A percentile compares a stretch with the other conserved stretches of the same genome.
Evolutionary conservation across 352 stramenopile genomes (phyloP).

Genomic region (Pythium aquatile): DNA sequence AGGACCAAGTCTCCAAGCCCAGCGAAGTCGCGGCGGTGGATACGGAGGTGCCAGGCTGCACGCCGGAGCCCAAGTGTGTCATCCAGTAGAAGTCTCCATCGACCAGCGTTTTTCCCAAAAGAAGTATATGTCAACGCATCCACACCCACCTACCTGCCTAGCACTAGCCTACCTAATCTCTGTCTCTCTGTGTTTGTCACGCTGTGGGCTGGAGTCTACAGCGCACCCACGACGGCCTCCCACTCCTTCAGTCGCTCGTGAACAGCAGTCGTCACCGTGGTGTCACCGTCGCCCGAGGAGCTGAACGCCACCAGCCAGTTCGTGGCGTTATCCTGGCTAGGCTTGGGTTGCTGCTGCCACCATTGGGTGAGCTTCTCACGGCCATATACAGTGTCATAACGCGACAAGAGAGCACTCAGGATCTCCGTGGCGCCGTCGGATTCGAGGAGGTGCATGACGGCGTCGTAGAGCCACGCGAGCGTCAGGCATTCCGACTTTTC

Average conservation of each 20-base stretch:
- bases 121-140: not conserved
- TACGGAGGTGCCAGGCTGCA: constrained; percentile 83
- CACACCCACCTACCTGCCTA: constrained; percentile 11
- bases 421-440: constrained; percentile 51
- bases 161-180: constrained; percentile 6
- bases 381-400: constrained; percentile 32
- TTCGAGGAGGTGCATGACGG: constrained; percentile 37
- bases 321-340: not conserved
- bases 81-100: constrained; percentile 27
- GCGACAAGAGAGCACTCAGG: constrained; percentile 39
- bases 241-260: constrained; percentile 17
- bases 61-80: constrained; percentile 49
- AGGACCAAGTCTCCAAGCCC: constrained; percentile 45
- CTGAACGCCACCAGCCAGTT: constrained; percentile 25
- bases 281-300: not conserved
- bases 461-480: constrained; percentile 51
- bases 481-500: constrained; percentile 39
- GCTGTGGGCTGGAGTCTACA: not conserved
- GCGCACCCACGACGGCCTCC: not conserved
- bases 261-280: constrained; percentile 2
- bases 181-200: not conserved
- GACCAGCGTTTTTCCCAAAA: not conserved
- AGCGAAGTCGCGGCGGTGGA: constrained; percentile 84
- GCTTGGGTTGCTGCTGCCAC: constrained; percentile 39
- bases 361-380: constrained; percentile 44